These are phyloP conservation scores for Talaromyces sp. DNA, from an alignment of 2,329 filamentous ascomycete species.

Conservation along the genomic window DNA sequence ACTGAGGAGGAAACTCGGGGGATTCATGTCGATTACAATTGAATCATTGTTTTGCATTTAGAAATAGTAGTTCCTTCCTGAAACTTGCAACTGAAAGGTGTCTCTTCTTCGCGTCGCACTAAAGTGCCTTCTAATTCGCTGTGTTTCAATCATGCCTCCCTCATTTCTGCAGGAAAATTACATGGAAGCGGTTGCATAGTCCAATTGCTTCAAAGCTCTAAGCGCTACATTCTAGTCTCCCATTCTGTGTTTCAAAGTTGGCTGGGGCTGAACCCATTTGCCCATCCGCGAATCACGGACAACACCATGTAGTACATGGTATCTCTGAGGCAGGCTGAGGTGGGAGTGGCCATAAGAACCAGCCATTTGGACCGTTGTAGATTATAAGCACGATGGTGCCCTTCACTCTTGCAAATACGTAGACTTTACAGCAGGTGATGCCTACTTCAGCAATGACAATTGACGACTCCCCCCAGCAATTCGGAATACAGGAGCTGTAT, in stretches of 20 bases:
- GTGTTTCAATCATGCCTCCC: not conserved
- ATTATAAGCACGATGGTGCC: too few relatives aligned
- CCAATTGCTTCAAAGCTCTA: not conserved
- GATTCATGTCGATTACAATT: too few relatives aligned
- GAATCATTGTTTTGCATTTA: too few relatives aligned
- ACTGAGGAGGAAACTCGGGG: too few relatives aligned
- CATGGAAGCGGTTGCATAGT: not conserved
- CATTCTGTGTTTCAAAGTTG: not conserved
- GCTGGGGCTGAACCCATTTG: not conserved
- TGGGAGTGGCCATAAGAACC: too few relatives aligned
- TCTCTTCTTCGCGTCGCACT: too few relatives aligned
- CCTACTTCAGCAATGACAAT: slow-evolving; percentile 1
- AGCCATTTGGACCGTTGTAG: too few relatives aligned
- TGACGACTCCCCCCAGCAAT: slow-evolving; percentile 1
- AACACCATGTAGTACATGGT: not conserved
- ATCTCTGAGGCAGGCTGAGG: too few relatives aligned
- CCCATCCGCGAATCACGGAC: not conserved
- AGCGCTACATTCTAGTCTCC: not conserved
- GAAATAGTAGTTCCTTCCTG: too few relatives aligned
- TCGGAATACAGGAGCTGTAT: slow-evolving; percentile 19
- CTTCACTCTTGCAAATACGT: not conserved
- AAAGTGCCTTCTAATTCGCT: not conserved
- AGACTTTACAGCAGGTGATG: too few relatives aligned
- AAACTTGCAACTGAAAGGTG: too few relatives aligned
- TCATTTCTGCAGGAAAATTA: not conserved